Evolutionary conservation across 345 rosid genomes (phyloP), one percentile per base, ranked within the genome.

Genomic region (Chamaenerion angustifolium): DNA sequence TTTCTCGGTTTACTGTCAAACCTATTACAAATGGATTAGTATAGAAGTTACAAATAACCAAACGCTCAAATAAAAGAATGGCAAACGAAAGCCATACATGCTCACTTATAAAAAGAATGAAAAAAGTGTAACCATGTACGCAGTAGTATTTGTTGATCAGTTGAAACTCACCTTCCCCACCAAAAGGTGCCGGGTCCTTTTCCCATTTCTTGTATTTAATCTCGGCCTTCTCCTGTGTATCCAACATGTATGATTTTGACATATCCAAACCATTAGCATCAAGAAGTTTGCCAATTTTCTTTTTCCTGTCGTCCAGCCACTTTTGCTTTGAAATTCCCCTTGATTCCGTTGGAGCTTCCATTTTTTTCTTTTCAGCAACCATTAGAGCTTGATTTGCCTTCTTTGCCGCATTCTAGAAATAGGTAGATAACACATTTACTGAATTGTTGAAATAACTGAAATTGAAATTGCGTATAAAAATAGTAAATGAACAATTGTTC

Each of bases 241-340:
- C 96, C 40, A 92, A 71, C 94, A 84, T 87, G 57, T 71, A 84
- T 40, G 95, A 85, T 40, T 79, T 70, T 40, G 68, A 61, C 88
- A 92, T 72, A 46, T 92, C 96, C 76, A 92, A 75, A 50, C 90
- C 96, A 63, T 84, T 92, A 48, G 96, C 90, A 71, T 87, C 94
- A 12, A 84, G 69, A 63, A 92, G 71, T 60, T 85, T 87, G 25
- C 98, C 98, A 16, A 87, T 82, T 61, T 87, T 92, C 52, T 74
- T 84, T 78, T 79, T 85, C 72, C 88, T 82, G 58, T 73, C 86
- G 44, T 82, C 98, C 1, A 84, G 70, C 98, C 98, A 92, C 66
- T 92, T 87, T 56, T 92, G 84, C 62, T 92, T 92, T 16, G 98
- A 84, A 60, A 87, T 67, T 10, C 95, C 96, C 64, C 95, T 82